A percentile compares a stretch with the other conserved stretches of the same genome.
These are phyloP conservation scores for Monilinia fructigena DNA, from an alignment of 2,329 filamentous ascomycete species.

Conservation along the genomic window DNA sequence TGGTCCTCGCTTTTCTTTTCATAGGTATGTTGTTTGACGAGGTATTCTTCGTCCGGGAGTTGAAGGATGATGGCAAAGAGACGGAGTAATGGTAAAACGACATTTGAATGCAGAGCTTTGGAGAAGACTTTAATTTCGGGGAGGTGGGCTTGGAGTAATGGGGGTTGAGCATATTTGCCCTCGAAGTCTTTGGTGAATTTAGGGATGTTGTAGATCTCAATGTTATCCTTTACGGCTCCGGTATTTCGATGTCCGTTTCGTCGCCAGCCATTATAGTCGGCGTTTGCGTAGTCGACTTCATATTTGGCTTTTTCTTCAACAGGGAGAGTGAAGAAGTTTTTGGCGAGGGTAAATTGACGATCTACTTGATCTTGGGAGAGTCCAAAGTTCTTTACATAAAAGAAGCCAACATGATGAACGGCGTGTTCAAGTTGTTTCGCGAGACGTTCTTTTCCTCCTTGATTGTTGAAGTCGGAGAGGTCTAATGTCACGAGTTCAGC, in stretches of 20 bases:
- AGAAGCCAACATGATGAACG: constrained; percentile 54
- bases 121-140: constrained; percentile 56
- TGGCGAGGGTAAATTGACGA: constrained; percentile 59
- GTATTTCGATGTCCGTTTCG: constrained; percentile 43
- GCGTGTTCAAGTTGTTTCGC: constrained; percentile 54
- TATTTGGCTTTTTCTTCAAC: constrained; percentile 60
- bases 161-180: constrained; percentile 45
- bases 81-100: constrained; percentile 56
- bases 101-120: constrained; percentile 49
- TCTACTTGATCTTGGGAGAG: constrained; percentile 60
- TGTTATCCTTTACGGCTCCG: constrained; percentile 47
- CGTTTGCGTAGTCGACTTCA: constrained; percentile 49
- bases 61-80: constrained; percentile 62
- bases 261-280: constrained; percentile 58
- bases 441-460: constrained; percentile 51
- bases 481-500: constrained; percentile 56
- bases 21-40: constrained; percentile 57
- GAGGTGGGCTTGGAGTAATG: constrained; percentile 49
- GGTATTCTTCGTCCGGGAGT: constrained; percentile 56
- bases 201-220: constrained; percentile 60
- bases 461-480: constrained; percentile 48
- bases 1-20: constrained; percentile 59
- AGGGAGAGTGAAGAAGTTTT: constrained; percentile 56
- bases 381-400: constrained; percentile 63
- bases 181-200: constrained; percentile 53